Base-by-base conservation (phyloP, 2,329 filamentous ascomycete species). In the Cladosporium sp. region DNA sequence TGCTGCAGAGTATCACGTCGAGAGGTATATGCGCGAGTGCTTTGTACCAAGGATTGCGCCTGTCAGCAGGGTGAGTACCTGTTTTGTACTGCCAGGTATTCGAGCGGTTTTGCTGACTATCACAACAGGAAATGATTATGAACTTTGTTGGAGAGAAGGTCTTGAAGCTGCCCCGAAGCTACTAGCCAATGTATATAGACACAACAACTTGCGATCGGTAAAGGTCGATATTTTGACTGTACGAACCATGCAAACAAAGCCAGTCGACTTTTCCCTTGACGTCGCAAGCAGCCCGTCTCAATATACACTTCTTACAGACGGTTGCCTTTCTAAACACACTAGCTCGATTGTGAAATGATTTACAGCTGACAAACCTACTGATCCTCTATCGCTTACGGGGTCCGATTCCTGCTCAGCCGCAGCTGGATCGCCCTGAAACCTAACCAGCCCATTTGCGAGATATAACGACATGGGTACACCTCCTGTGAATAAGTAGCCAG, bases 131-230 rank as follows among this genome's bases (percentile, higher is more conserved):
- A 79, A 92, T 92, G 90, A 90, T 92, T 61, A 79, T 91, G 80
- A 92, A 91, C 69, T 91, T 88, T 74, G 84, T 92, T 14, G 83
- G 84, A 2, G 89, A 91, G 74, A 90, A 86, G 78, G 89, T 86
- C 0, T 76, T 92, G n/a, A 78, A 82, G 3, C 71, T 92, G 28
- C 90, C 89, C 1, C 81, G 87, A 66, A 91, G 88, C 72, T 92
- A 91, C 69, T 91, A 32, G 39, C n/a, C 18, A 6, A 26, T 26
- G 23, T 30, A 32, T 4, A 46, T 46, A 46, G 39, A 46, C 3
- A 21, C n/a, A 46, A 7, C 18, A 21, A 14, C 8, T 21, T 46
- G 21, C 13, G n/a, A 21, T 46, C 8, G 18, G 13, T 4, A 46
- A 2, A 21, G 10, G 13, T 11, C 39, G n/a, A 21, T 13, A 13